Evolutionary conservation across 805 yeast genomes (phyloP).

Genomic region (Candida nanaspora): DNA sequence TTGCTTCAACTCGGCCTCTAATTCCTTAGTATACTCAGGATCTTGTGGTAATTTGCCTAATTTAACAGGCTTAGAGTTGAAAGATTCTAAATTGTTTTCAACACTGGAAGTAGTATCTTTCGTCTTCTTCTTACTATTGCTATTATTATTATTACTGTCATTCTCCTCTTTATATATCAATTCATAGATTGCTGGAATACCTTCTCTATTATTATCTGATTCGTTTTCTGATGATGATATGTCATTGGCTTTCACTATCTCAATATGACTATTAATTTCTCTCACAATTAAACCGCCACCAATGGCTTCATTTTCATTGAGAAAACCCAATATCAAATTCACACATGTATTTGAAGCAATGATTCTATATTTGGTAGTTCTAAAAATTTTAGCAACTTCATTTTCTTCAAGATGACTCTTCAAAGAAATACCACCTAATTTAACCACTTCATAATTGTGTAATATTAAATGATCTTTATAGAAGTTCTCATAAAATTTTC

Average conservation of each 20-base stretch:
- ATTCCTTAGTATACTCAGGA: constrained; percentile 75
- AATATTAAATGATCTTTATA: constrained; percentile 63
- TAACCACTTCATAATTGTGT: constrained; percentile 72
- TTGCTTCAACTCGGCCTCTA: constrained; percentile 74
- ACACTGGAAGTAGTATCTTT: constrained; percentile 9
- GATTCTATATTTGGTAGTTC: constrained; percentile 65
- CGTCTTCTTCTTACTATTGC: constrained; percentile 9
- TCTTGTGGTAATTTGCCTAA: constrained; percentile 84
- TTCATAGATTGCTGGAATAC: constrained; percentile 36
- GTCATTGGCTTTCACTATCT: constrained; percentile 35
- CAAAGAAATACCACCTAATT: constrained; percentile 65
- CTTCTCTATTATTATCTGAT: constrained; percentile 45
- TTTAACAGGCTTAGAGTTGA: constrained; percentile 67
- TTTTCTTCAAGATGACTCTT: constrained; percentile 80
- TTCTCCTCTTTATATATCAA: constrained; percentile 24
- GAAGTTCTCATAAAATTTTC: constrained; percentile 68
- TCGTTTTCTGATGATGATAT: constrained; percentile 33
- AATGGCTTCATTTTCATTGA: constrained; percentile 85
- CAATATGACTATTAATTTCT: constrained; percentile 77
- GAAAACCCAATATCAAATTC: constrained; percentile 73
- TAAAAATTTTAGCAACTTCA: constrained; percentile 69
- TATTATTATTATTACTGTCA: constrained; percentile 7
- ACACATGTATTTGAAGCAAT: constrained; percentile 77
- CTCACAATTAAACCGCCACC: constrained; percentile 88
- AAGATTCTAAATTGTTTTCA: constrained; percentile 40